Evolutionary conservation across 805 yeast genomes (phyloP).

Genomic region (Candida sanyiensis): DNA sequence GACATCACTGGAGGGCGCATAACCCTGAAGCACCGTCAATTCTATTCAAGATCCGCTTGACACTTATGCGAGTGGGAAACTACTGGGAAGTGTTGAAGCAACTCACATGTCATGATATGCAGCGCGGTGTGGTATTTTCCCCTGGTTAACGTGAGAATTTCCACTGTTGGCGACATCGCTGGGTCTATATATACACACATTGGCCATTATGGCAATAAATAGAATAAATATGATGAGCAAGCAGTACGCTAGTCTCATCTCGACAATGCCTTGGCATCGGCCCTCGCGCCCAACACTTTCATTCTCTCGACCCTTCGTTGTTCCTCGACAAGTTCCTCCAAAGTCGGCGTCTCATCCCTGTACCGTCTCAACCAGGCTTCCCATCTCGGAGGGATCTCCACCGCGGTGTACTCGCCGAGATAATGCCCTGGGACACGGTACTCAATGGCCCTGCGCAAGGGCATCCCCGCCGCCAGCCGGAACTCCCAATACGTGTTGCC

Average conservation of each 20-base stretch:
- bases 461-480: constrained; percentile 43
- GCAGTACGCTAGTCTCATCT: neutral
- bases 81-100: too few relatives aligned
- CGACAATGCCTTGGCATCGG: constrained; percentile 19
- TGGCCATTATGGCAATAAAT: too few relatives aligned
- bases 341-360: constrained; percentile 51
- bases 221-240: constrained; percentile 1
- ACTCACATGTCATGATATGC: too few relatives aligned
- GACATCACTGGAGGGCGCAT: too few relatives aligned
- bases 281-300: constrained; percentile 28
- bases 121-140: too few relatives aligned
- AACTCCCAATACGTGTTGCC: constrained; percentile 89
- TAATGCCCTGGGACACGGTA: constrained; percentile 43
- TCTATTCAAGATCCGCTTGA: too few relatives aligned
- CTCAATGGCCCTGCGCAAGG: constrained; percentile 56
- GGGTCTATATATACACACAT: too few relatives aligned
- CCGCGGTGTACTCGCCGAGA: constrained; percentile 41
- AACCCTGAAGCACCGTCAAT: too few relatives aligned
- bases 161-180: too few relatives aligned
- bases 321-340: constrained; percentile 57
- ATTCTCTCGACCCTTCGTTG: constrained; percentile 48
- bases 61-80: too few relatives aligned
- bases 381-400: constrained; percentile 67
- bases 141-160: too few relatives aligned
- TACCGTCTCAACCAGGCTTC: constrained; percentile 72